Percentiles rank a stretch among this genome's conserved stretches.
Conservation (phyloP, 495 filamentous ascomycete genomes). For the Trichocladium uniseriatum region DNA sequence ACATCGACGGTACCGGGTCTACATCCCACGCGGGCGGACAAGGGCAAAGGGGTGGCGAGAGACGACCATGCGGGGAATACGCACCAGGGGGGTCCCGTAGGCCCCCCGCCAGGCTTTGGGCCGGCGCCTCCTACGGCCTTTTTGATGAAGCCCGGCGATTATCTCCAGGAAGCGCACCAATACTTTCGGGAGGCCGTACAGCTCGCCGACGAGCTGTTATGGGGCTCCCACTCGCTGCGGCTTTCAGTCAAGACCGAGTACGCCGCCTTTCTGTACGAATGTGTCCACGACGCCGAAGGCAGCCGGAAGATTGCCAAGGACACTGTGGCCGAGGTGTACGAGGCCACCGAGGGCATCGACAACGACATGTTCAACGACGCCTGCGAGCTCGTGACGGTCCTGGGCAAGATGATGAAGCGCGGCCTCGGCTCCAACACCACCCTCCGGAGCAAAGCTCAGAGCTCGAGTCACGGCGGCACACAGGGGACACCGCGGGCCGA, state of each 20-base stretch:
- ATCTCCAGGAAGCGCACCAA: conserved; percentile 66
- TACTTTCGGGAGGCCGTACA: conserved; percentile 70
- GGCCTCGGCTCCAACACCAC: conserved; percentile 37
- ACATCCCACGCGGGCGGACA: conserved; percentile 27
- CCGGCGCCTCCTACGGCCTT: conserved; percentile 52
- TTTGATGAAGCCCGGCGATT: conserved; percentile 71
- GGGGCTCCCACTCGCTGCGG: conserved; percentile 82
- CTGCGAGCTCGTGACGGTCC: conserved; percentile 60
- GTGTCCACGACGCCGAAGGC: conserved; percentile 67
- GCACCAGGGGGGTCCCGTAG: conserved; percentile 41
- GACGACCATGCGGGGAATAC: conserved; percentile 25
- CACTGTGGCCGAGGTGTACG: conserved; percentile 85
- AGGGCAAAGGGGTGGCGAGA: conserved; percentile 38
- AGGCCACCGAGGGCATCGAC: conserved; percentile 81
- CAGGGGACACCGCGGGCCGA: conserved; percentile 21
- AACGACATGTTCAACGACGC: conserved; percentile 80
- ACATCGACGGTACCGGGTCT: conserved; percentile 19
- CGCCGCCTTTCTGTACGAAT: conserved; percentile 91
- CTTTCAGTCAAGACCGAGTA: conserved; percentile 89
- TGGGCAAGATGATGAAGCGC: conserved; percentile 71
- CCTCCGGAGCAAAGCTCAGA: conserved; percentile 20
- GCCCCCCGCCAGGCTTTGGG: conserved; percentile 40
- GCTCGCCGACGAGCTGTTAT: conserved; percentile 65
- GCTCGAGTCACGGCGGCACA: conserved; percentile 13
- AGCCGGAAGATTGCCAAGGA: conserved; percentile 68